Percentiles rank a stretch among this genome's conserved stretches.
These are phyloP conservation scores for Arxiozyma slooffiae DNA, from an alignment of 1,139 yeast species.

Conservation along the genomic window DNA sequence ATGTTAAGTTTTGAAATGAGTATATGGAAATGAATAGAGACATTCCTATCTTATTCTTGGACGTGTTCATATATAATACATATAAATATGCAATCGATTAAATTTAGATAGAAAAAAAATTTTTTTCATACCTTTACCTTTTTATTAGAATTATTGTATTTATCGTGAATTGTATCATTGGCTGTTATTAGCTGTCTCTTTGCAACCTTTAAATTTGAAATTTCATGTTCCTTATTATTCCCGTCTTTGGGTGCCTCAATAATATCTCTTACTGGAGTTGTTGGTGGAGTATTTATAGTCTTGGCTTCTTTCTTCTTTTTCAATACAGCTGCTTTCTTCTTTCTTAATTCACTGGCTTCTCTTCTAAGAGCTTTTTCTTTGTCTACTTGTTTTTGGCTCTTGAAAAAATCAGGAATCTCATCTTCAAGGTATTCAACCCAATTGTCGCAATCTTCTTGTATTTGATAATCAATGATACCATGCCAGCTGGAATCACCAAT, in stretches of 20 bases:
- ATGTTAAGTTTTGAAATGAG: not conserved
- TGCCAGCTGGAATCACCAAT: conserved; percentile 46
- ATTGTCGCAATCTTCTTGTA: conserved; percentile 69
- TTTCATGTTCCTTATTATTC: not conserved
- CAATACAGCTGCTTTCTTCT: conserved; percentile 13
- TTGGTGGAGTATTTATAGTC: conserved; percentile 18
- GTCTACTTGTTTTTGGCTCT: conserved; percentile 26
- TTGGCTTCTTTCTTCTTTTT: conserved; percentile 7
- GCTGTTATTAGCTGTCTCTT: conserved; percentile 9
- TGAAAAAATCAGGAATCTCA: conserved; percentile 28
- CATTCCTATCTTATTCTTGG: not conserved
- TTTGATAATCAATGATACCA: conserved; percentile 46
- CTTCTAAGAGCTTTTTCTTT: conserved; percentile 23
- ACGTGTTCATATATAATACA: not conserved
- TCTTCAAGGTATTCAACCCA: conserved; percentile 42
- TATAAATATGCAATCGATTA: too few relatives aligned
- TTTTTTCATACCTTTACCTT: not conserved
- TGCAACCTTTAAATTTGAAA: conserved; percentile 1
- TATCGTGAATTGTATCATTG: not conserved
- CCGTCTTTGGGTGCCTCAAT: not conserved
- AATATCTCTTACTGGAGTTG: conserved; percentile 14
- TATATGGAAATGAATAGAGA: too few relatives aligned
- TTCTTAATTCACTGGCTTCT: conserved; percentile 28
- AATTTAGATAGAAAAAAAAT: too few relatives aligned
- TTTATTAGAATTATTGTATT: not conserved